These are phyloP conservation scores for Curvularia sp. DNA, from an alignment of 2,329 filamentous ascomycete genomes.

Conservation along the genomic window DNA sequence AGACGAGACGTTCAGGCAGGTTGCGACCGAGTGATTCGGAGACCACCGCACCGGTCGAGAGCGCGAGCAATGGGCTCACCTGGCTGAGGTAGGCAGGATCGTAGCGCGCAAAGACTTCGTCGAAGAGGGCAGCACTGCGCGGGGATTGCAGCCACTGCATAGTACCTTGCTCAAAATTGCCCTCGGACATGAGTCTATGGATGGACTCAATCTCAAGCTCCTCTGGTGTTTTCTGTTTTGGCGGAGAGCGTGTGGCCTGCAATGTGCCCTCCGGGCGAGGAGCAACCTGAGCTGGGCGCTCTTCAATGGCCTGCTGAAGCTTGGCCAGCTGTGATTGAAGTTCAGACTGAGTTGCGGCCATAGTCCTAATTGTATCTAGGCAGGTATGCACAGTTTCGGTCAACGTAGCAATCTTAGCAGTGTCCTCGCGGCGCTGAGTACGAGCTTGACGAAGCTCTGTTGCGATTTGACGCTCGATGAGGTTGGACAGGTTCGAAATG, in stretches of 20 bases:
- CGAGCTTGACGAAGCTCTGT: conserved; percentile 61
- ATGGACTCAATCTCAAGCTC: conserved; percentile 68
- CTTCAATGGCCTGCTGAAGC: conserved; percentile 52
- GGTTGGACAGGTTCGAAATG: conserved; percentile 70
- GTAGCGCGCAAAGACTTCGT: conserved; percentile 65
- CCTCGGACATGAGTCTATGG: conserved; percentile 66
- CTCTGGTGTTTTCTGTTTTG: conserved; percentile 57
- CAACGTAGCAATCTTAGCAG: conserved; percentile 75
- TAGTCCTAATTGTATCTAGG: conserved; percentile 71
- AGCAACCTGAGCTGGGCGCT: conserved; percentile 26
- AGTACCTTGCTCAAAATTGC: conserved; percentile 57
- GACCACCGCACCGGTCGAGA: conserved; percentile 69
- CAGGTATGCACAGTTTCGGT: conserved; percentile 70
- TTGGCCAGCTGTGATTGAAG: conserved; percentile 65
- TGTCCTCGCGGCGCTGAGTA: conserved; percentile 60
- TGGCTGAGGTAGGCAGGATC: conserved; percentile 63
- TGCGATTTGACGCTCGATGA: conserved; percentile 68
- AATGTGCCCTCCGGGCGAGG: conserved; percentile 24
- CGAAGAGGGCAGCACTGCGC: conserved; percentile 66
- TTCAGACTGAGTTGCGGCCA: conserved; percentile 72
- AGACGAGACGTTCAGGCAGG: conserved; percentile 62
- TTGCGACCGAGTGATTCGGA: conserved; percentile 63
- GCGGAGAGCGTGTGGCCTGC: conserved; percentile 47
- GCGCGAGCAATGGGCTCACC: conserved; percentile 64
- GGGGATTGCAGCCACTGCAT: conserved; percentile 68